Conservation (phyloP, 2,329 filamentous ascomycete species). For the Fusarium pseudocircinatum region DNA sequence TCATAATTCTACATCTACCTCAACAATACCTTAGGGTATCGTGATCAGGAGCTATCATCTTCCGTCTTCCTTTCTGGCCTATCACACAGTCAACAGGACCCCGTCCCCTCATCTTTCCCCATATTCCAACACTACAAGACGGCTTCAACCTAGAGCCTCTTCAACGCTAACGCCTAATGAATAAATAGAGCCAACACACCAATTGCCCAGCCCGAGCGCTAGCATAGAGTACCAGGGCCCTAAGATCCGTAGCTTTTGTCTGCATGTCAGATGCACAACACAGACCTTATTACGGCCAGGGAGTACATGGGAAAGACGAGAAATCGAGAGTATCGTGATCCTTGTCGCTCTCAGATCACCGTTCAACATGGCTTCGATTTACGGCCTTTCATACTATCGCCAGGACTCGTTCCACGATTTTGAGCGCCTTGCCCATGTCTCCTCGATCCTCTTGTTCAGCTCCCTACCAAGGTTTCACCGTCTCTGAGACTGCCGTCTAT, state of each 20-base stretch:
- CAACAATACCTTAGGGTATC: not conserved
- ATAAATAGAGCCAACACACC: not conserved
- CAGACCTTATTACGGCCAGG: slow-evolving; percentile 22
- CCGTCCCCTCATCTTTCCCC: not conserved
- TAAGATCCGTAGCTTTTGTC: slow-evolving; percentile 1
- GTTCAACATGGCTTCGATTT: slow-evolving; percentile 1
- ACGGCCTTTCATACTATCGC: not conserved
- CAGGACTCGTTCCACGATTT: not conserved
- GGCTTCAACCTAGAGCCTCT: not conserved
- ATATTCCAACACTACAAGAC: not conserved
- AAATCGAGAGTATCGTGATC: slow-evolving; percentile 14
- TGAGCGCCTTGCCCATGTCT: not conserved
- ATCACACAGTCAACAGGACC: not conserved
- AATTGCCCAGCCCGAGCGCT: slow-evolving; percentile 16
- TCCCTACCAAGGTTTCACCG: slow-evolving; percentile 7
- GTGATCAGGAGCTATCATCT: not conserved
- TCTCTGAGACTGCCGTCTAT: slow-evolving; percentile 1
- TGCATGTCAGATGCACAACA: slow-evolving; percentile 28
- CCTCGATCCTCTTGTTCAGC: not conserved
- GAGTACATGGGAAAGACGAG: not conserved
- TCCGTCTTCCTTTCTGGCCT: not conserved
- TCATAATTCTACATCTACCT: not conserved
- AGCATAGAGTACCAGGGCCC: not conserved
- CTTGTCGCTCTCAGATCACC: slow-evolving; percentile 4
- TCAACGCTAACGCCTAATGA: slow-evolving; percentile 8